Conservation (phyloP, 352 stramenopile species). For the Pythium dissimile region DNA sequence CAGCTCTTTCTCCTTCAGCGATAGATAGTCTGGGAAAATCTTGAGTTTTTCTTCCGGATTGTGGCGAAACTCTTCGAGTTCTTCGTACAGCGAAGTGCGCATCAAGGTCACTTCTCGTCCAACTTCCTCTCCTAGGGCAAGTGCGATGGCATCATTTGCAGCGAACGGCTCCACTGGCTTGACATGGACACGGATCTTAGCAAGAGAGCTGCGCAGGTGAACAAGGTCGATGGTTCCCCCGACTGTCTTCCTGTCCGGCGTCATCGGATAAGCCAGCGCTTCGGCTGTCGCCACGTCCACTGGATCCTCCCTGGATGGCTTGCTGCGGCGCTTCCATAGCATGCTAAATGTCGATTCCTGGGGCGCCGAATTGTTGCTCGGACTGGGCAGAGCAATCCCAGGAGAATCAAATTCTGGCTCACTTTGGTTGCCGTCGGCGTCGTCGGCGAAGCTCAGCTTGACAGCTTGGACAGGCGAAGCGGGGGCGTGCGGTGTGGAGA, state of each 20-base stretch:
- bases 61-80: conserved; percentile 53
- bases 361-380: conserved; percentile 2
- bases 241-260: not conserved
- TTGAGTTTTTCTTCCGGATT: conserved; percentile 47
- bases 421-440: conserved; percentile 14
- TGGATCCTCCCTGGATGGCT: conserved; percentile 5
- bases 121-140: conserved; percentile 11
- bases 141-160: conserved; percentile 2
- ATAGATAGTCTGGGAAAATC: conserved; percentile 71
- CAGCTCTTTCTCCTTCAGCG: conserved; percentile 46
- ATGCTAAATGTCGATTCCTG: conserved; percentile 13
- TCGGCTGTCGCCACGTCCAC: not conserved
- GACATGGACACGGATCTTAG: conserved; percentile 18
- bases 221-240: conserved; percentile 17
- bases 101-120: conserved; percentile 11
- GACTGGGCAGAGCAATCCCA: not conserved
- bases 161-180: conserved; percentile 17
- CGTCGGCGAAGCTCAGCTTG: conserved; percentile 18
- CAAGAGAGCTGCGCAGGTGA: conserved; percentile 16
- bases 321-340: conserved; percentile 17
- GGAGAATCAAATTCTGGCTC: conserved; percentile 2
- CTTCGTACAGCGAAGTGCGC: conserved; percentile 44
- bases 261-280: not conserved
- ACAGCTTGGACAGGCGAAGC: conserved; percentile 12
- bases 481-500: conserved; percentile 9